Evolutionary conservation across 2,329 filamentous ascomycete species (phyloP).

Genomic region (Diaporthe vaccinii): DNA sequence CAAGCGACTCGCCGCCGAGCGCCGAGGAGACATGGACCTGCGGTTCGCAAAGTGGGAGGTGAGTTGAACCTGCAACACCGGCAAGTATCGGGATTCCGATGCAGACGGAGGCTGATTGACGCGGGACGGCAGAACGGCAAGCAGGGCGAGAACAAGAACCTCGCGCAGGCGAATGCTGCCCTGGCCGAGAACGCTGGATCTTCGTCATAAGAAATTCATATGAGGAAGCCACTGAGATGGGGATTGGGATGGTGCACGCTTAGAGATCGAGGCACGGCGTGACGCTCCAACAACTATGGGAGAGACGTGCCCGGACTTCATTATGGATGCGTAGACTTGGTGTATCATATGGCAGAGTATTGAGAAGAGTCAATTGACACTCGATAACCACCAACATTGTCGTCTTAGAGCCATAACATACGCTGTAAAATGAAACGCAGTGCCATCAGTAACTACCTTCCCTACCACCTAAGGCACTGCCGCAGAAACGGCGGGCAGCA

Average conservation of each 20-base stretch:
- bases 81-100: background rate
- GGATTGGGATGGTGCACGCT: background rate
- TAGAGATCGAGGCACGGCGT: background rate
- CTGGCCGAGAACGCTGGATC: slow-evolving; percentile 50
- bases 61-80: slow-evolving; percentile 58
- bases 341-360: slow-evolving; percentile 17
- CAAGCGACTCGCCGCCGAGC: slow-evolving; percentile 87
- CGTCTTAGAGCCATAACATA: background rate
- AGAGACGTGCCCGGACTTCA: background rate
- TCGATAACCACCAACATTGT: background rate
- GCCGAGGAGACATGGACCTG: slow-evolving; percentile 89
- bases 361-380: slow-evolving; percentile 29
- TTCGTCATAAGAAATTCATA: slow-evolving; percentile 40
- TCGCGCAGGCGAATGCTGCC: slow-evolving; percentile 70
- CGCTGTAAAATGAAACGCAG: slow-evolving; percentile 11
- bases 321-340: background rate
- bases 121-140: slow-evolving; percentile 83
- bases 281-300: background rate
- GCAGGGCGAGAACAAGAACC: slow-evolving; percentile 86
- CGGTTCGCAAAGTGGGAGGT: slow-evolving; percentile 97
- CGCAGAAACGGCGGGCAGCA: slow-evolving; percentile 28
- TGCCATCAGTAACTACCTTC: background rate
- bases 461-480: background rate
- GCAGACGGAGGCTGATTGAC: slow-evolving; percentile 43
- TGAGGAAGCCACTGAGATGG: background rate